Evolutionary conservation across 2,329 filamentous ascomycete species (phyloP).

Genomic region (Sarocladium oryzae): DNA sequence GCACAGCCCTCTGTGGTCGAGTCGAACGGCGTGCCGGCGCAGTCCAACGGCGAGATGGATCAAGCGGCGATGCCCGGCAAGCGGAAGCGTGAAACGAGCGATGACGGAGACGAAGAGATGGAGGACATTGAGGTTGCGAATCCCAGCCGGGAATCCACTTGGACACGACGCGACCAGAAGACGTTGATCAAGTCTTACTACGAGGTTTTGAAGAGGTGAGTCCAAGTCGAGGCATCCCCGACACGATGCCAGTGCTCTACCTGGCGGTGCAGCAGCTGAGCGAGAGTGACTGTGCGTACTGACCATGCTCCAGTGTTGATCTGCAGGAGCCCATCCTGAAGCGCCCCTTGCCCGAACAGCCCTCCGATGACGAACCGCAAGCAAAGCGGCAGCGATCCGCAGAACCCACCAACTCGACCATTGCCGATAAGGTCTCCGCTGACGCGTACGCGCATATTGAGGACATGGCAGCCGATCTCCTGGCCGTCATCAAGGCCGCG

Average conservation of each 20-base stretch:
- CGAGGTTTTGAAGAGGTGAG: slow-evolving; percentile 32
- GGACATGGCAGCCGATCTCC: slow-evolving; percentile 55
- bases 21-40: slow-evolving; percentile 32
- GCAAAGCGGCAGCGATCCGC: slow-evolving; percentile 55
- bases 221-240: slow-evolving; percentile 3
- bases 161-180: slow-evolving; percentile 23
- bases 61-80: slow-evolving; percentile 36
- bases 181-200: slow-evolving; percentile 32
- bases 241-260: neutral
- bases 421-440: slow-evolving; percentile 47
- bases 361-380: slow-evolving; percentile 43
- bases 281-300: slow-evolving; percentile 17
- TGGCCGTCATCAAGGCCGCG: slow-evolving; percentile 40
- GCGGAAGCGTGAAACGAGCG: slow-evolving; percentile 51
- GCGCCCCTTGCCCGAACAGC: slow-evolving; percentile 39
- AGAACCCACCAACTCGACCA: slow-evolving; percentile 34
- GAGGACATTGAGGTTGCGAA: slow-evolving; percentile 20
- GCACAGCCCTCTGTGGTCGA: slow-evolving; percentile 33
- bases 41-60: slow-evolving; percentile 35
- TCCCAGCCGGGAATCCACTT: slow-evolving; percentile 16
- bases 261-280: slow-evolving; percentile 1
- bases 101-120: slow-evolving; percentile 28
- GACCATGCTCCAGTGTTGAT: slow-evolving; percentile 42
- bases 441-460: slow-evolving; percentile 55
- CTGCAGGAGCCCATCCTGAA: slow-evolving; percentile 47